Base-by-base conservation (phyloP, 2,329 filamentous ascomycete genomes). In the Colletotrichum karsti region DNA sequence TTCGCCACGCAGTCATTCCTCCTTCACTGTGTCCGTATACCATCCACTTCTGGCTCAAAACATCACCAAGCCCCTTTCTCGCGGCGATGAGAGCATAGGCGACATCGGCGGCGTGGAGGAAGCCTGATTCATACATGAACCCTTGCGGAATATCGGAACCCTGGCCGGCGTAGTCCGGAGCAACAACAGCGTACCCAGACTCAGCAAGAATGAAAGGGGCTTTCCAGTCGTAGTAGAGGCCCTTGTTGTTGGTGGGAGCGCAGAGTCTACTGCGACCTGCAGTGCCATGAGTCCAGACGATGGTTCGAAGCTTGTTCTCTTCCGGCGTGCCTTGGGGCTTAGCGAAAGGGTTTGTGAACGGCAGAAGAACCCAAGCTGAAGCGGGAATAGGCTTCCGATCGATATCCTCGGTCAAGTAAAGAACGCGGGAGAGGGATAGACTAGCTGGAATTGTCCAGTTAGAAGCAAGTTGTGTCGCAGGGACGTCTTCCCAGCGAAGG, bases 231-330 rank as follows among this genome's bases (percentile, higher is more conserved):
- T 76, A 76, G 56, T 73, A 69, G 1, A 75, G 60, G 20, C 62
- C 55, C 28, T 69, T 70, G 58, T 73, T 63, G 61, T 76, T 76
- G 33, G 67, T 72, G 3, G 74, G 69, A 8, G 74, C 71, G 33
- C 74, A 76, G 3, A 67, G 55, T 3, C 72, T 71, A 5, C 41
- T 62, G 28, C 64, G 46, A 3, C 74, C 74, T 15, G 73, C 71
- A 1, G 74, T 75, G 0, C 74, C 74, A 50, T 76, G 74, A 1
- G 74, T 63, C 74, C 74, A 75, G 30, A 72, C 74, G 2, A 74
- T 13, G 4, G 73, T 50, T 10, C 50, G 60, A 8, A 63, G 35
- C 30, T 63, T 55, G 48, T 67, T 63, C 26, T 35, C 53, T 22
- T 28, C 33, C 51, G 39, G 58, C 24, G 42, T 59, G 53, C 20